phyloP scores from a whole-genome alignment of 805 yeast species.

The Candida vartiovaarae region DNA sequence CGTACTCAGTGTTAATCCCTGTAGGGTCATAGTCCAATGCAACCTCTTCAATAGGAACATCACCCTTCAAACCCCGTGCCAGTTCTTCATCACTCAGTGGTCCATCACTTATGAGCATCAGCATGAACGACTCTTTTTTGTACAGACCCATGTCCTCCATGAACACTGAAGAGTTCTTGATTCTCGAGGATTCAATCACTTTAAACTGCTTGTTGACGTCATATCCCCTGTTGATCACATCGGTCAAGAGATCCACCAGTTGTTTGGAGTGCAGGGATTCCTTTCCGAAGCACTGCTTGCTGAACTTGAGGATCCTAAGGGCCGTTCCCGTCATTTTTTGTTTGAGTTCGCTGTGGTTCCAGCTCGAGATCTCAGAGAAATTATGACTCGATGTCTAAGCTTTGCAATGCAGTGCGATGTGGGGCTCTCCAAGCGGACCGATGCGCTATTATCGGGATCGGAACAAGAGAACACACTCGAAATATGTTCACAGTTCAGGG shows the following conservation, averaged over 20 bases:
- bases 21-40: conserved; percentile 2
- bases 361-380: too few relatives aligned
- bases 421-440: too few relatives aligned
- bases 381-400: too few relatives aligned
- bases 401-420: too few relatives aligned
- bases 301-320: conserved; percentile 3
- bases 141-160: conserved; percentile 15
- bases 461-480: too few relatives aligned
- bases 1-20: neutral
- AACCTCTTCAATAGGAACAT: conserved; percentile 1
- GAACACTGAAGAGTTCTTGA: conserved; percentile 11
- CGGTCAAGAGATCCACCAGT: conserved; percentile 10
- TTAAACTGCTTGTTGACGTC: conserved; percentile 11
- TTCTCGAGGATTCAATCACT: conserved; percentile 15
- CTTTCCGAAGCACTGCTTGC: neutral
- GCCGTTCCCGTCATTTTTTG: too few relatives aligned
- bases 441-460: too few relatives aligned
- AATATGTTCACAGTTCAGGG: too few relatives aligned
- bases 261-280: conserved; percentile 1
- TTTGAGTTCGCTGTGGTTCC: too few relatives aligned
- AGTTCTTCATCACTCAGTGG: neutral
- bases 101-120: conserved; percentile 7
- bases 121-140: conserved; percentile 12
- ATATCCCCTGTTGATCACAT: conserved; percentile 15
- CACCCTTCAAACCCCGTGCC: neutral